Evolutionary conservation across 1,284 basidiomycete genomes (phyloP), one percentile per base, ranked within the genome.

Genomic region (Tilletia caries): DNA sequence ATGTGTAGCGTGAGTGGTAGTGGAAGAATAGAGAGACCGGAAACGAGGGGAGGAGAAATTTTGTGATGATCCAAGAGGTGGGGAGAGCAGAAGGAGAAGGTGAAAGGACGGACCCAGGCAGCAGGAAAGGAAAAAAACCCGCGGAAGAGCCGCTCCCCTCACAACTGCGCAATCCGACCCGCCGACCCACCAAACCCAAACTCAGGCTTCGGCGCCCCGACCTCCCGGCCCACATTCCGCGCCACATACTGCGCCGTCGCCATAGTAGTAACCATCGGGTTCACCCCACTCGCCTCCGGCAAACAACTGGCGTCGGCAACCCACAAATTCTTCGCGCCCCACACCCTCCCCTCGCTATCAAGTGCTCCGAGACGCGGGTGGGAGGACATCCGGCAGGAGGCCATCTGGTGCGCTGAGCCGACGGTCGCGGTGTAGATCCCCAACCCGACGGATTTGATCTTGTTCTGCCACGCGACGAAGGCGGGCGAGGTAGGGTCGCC

Each of bases 221-320:
- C 68, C 20, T 82, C 80, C 29, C 67, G 65, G 15, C 79, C 79
- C n/a, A 83, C 73, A 64, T 82, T 81, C 37, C 81, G 69, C 3
- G 80, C 75, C 32, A 82, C 74, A 46, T 76, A 76, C 23, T 79
- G 73, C 1, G 79, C 74, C 15, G 73, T 75, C 18, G 76, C 79
- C 79, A 82, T 80, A 50, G 79, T 81, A 6, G 85, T 84, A 65
- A 86, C 80, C 85, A 86, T 85, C 0, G 86, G 86, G 73, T 86
- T 86, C 68, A 86, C 86, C 34, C 85, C 86, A 2, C 81, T 81
- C 3, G 84, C 82, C 62, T 83, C 83, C 10, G 84, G 84, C 69
- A 86, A 79, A 46, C 82, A 76, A 43, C 80, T 82, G 29, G 85
- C 85, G 66, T 86, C 86, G 6, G 85, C 85, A 29, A 85, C 80